Percentiles rank a stretch among this genome's conserved stretches.
phyloP scores from a whole-genome alignment of 768 basidiomycete species.

The Melanogaster broomeanus region DNA sequence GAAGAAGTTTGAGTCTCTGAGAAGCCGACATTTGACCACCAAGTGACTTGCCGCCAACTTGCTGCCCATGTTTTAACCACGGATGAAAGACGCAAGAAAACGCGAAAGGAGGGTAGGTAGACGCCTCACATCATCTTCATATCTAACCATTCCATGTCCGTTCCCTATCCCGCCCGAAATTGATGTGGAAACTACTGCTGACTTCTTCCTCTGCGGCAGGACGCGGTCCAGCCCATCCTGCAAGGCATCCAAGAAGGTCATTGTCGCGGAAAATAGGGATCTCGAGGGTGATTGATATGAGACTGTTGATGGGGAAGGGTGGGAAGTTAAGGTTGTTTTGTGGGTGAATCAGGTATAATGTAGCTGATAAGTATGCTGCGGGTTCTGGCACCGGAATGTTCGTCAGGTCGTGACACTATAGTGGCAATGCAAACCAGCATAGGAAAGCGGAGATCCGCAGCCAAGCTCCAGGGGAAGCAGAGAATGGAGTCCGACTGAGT shows the following conservation, averaged over 20 bases:
- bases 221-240: slow-evolving; percentile 33
- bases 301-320: background rate
- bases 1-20: background rate
- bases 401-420: background rate
- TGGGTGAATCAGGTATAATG: background rate
- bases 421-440: slow-evolving; percentile 12
- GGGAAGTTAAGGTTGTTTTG: background rate
- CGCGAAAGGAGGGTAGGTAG: background rate
- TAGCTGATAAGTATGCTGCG: slow-evolving; percentile 5
- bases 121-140: slow-evolving; percentile 72
- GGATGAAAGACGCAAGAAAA: slow-evolving; percentile 16
- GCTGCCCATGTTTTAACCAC: slow-evolving; percentile 19
- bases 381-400: background rate
- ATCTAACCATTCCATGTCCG: slow-evolving; percentile 58
- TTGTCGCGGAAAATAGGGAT: slow-evolving; percentile 1
- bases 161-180: slow-evolving; percentile 58
- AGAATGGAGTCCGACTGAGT: background rate
- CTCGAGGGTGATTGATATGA: background rate
- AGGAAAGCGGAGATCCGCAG: slow-evolving; percentile 12
- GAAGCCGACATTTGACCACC: background rate
- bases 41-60: no score
- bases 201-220: slow-evolving; percentile 22
- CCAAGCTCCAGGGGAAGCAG: background rate
- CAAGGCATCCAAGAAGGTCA: slow-evolving; percentile 31
- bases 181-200: slow-evolving; percentile 31